Percentiles rank a stretch among this genome's conserved stretches.
Evolutionary conservation across 2,329 filamentous ascomycete species (phyloP).

Genomic region (Orbilia brochopaga): DNA sequence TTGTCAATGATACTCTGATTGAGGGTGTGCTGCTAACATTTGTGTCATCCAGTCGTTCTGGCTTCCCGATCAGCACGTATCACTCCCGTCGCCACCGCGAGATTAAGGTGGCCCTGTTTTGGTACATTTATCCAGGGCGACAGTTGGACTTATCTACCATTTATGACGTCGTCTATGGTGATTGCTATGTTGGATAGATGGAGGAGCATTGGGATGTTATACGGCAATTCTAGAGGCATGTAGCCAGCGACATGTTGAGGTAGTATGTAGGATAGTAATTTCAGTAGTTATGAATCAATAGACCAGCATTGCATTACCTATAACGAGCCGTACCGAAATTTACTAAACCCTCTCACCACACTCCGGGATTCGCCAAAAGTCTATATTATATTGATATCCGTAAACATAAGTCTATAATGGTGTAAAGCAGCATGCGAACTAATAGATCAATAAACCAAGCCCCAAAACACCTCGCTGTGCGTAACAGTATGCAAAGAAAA

Average conservation of each 20-base stretch:
- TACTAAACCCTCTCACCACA: too few species aligned
- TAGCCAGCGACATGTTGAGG: too few species aligned
- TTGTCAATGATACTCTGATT: not conserved
- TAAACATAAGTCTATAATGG: not conserved
- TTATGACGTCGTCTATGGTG: too few species aligned
- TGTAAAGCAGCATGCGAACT: not conserved
- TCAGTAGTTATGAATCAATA: not conserved
- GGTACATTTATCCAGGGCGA: not conserved
- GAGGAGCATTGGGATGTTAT: too few species aligned
- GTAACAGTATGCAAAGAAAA: not conserved
- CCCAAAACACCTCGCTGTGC: not conserved
- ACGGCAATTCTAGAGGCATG: too few species aligned
- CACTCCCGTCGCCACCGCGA: slow-evolving; percentile 50
- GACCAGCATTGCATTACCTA: not conserved
- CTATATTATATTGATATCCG: too few species aligned
- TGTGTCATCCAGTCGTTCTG: slow-evolving; percentile 52
- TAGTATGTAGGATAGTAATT: not conserved
- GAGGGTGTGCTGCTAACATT: slow-evolving; percentile 8
- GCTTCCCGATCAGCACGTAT: slow-evolving; percentile 54
- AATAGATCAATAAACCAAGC: not conserved
- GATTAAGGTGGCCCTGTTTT: slow-evolving; percentile 21
- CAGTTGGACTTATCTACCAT: too few species aligned
- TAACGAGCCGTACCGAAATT: not conserved
- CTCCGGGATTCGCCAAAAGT: too few species aligned
- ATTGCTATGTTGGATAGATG: too few species aligned